A percentile compares a stretch with the other conserved stretches of the same genome.
phyloP scores from a whole-genome alignment of 805 yeast species.

The Metschnikowia similis region DNA sequence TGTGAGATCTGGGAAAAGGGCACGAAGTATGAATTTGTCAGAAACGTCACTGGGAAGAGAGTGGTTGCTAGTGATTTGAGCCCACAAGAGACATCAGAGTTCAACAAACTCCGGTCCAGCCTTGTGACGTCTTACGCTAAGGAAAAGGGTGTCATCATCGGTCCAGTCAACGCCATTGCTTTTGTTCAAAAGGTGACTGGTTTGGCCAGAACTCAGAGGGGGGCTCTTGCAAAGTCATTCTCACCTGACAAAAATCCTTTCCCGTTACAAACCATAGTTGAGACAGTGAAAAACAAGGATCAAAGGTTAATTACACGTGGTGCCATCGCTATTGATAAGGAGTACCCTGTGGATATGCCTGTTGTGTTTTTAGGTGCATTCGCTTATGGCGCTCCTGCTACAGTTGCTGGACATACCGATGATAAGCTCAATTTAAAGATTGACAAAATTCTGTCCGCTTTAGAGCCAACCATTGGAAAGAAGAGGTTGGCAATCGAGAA shows the following conservation, averaged over 20 bases:
- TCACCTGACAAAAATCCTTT: conserved; percentile 47
- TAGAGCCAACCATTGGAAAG: conserved; percentile 66
- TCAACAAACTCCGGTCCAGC: conserved; percentile 36
- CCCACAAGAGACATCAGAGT: conserved; percentile 43
- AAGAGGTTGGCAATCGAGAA: conserved; percentile 56
- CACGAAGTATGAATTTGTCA: conserved; percentile 42
- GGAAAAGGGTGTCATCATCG: conserved; percentile 59
- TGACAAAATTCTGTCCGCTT: conserved; percentile 31
- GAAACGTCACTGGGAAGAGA: conserved; percentile 22
- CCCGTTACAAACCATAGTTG: conserved; percentile 82
- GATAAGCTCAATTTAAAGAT: conserved; percentile 49
- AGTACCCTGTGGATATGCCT: conserved; percentile 69
- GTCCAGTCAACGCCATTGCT: conserved; percentile 53
- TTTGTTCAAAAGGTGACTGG: conserved; percentile 79
- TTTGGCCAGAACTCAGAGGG: conserved; percentile 57
- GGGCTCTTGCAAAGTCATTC: conserved; percentile 77
- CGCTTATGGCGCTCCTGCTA: conserved; percentile 82
- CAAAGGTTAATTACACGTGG: conserved; percentile 65
- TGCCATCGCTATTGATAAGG: conserved; percentile 74
- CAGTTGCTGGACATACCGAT: conserved; percentile 54
- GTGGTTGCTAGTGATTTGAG: conserved; percentile 33
- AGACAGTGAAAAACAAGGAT: conserved; percentile 69
- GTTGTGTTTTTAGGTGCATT: conserved; percentile 80
- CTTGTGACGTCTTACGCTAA: conserved; percentile 42
- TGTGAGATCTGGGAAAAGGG: conserved; percentile 55